Conservation (phyloP, 345 rosid species). For the Salix koriyanagi region DNA sequence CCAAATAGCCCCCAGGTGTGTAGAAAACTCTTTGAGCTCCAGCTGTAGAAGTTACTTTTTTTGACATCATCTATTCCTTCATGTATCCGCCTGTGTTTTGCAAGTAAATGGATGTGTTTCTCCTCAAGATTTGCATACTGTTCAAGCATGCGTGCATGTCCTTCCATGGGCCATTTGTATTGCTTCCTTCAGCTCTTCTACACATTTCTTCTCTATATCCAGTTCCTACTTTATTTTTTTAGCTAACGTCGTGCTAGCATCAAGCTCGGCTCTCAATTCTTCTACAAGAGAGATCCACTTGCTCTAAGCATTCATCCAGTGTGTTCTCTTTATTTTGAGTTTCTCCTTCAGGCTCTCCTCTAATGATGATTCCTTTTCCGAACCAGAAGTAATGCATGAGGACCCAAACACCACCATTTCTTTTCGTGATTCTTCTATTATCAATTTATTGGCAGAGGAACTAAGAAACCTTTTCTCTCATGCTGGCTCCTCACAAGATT, state of each 20-base stretch:
- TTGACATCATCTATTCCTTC: constrained; percentile 91
- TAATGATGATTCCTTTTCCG: constrained; percentile 37
- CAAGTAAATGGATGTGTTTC: constrained; percentile 83
- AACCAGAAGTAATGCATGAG: constrained; percentile 24
- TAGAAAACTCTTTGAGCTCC: too few species aligned
- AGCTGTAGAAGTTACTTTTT: constrained; percentile 59
- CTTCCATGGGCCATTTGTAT: constrained; percentile 94
- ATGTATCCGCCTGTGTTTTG: constrained; percentile 79
- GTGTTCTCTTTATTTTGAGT: constrained; percentile 53
- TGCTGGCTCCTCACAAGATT: constrained; percentile 11
- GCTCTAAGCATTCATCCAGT: constrained; percentile 78
- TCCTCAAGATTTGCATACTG: constrained; percentile 93
- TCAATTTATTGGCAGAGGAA: constrained; percentile 13
- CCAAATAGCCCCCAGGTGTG: too few species aligned
- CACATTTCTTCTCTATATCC: constrained; percentile 72
- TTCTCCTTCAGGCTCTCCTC: constrained; percentile 54
- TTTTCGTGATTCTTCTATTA: constrained; percentile 15
- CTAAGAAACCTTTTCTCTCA: constrained; percentile 11
- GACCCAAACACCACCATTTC: constrained; percentile 14
- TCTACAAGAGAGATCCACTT: constrained; percentile 88
- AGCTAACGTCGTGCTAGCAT: constrained; percentile 47
- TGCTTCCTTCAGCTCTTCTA: constrained; percentile 80
- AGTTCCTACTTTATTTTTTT: constrained; percentile 67
- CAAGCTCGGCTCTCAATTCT: constrained; percentile 75
- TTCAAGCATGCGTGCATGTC: constrained; percentile 94